These are phyloP conservation scores for Suillus decipiens DNA, from an alignment of 768 basidiomycete species.

Conservation along the genomic window DNA sequence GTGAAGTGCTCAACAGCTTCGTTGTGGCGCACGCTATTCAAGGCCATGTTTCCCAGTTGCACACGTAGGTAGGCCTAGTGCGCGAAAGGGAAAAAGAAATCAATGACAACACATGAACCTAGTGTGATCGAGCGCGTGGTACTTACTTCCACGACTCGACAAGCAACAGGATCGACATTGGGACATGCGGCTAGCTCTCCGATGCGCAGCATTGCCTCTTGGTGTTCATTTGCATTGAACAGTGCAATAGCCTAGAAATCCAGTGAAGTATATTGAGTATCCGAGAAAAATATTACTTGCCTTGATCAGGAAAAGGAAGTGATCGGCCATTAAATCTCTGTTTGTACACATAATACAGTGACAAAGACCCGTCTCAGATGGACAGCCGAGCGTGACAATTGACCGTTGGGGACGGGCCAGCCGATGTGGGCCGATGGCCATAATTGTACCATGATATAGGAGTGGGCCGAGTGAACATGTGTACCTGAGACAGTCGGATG, in stretches of 20 bases:
- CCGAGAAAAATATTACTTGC: neutral
- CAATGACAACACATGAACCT: neutral
- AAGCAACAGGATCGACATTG: neutral
- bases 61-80: neutral
- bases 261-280: neutral
- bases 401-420: no score
- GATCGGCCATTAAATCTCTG: no score
- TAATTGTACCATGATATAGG: no score
- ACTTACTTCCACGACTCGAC: neutral
- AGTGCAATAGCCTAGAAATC: neutral
- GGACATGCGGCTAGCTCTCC: neutral
- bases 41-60: neutral
- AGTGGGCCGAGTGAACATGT: no score
- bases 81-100: neutral
- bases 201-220: neutral
- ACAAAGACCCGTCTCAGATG: no score
- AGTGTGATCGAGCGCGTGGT: neutral
- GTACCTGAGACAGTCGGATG: no score
- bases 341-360: no score
- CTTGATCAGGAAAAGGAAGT: neutral
- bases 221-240: neutral
- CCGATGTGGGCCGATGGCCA: no score
- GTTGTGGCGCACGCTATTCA: neutral
- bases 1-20: neutral
- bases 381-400: no score